phyloP scores from a whole-genome alignment of 352 stramenopile genomes.

The Globisporangium spiculum region DNA sequence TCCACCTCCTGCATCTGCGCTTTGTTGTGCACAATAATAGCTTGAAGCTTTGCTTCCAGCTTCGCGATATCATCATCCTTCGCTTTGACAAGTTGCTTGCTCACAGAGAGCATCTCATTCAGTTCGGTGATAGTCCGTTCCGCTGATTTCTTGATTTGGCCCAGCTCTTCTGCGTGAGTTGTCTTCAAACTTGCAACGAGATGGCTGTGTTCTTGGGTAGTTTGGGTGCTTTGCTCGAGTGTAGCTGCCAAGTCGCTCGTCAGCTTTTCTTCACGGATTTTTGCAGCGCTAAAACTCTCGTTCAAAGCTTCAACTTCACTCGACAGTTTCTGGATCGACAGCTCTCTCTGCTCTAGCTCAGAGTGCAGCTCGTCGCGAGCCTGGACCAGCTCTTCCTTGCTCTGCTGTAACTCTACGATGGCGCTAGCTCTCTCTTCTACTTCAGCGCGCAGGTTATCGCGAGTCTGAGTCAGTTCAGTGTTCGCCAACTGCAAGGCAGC shows the following conservation, averaged over 20 bases:
- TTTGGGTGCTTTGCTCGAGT: not conserved
- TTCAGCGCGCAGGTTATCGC: conserved; percentile 4
- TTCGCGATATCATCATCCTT: conserved; percentile 17
- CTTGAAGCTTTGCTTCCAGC: not conserved
- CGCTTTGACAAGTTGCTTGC: not conserved
- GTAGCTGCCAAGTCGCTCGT: not conserved
- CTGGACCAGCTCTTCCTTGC: not conserved
- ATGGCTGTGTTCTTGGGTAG: not conserved
- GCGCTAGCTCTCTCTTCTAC: not conserved
- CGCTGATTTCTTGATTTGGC: conserved; percentile 16
- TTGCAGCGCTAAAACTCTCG: not conserved
- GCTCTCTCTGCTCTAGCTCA: not conserved
- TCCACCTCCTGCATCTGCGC: not conserved
- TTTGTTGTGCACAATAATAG: not conserved
- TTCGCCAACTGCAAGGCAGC: not conserved
- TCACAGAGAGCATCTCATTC: not conserved
- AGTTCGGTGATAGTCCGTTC: not conserved
- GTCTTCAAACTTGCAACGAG: conserved; percentile 9
- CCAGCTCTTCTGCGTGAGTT: conserved; percentile 13
- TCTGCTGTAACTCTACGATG: conserved; percentile 3
- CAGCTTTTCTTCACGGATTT: conserved; percentile 1
- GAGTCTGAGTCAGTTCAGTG: not conserved
- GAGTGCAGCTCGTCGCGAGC: not conserved
- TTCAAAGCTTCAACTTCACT: conserved; percentile 3
- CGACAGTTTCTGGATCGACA: not conserved